A percentile compares a stretch with the other conserved stretches of the same genome.
phyloP scores from a whole-genome alignment of 1,284 basidiomycete species.

The Pterula multifida region DNA sequence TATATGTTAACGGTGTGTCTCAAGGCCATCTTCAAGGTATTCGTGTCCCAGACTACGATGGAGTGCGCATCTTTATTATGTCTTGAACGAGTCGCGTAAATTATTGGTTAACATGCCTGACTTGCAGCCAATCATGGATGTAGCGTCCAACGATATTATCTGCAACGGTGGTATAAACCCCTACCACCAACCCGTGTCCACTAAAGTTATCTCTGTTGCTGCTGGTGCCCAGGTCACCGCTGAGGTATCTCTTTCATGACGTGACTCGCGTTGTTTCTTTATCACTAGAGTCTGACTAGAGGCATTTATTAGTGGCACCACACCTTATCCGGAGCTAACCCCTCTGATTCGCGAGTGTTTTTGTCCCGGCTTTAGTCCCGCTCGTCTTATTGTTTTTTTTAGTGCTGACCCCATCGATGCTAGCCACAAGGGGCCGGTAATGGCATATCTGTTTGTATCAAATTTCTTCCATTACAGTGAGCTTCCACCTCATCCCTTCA shows the following conservation, averaged over 20 bases:
- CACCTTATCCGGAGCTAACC: background rate
- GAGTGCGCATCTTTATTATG: constrained; percentile 19
- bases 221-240: constrained; percentile 38
- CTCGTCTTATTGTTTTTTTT: background rate
- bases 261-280: background rate
- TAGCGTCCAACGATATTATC: constrained; percentile 43
- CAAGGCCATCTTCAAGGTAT: constrained; percentile 36
- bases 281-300: background rate
- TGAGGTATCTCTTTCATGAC: constrained; percentile 14
- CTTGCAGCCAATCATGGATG: constrained; percentile 36
- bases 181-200: constrained; percentile 39
- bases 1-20: constrained; percentile 35
- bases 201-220: constrained; percentile 35
- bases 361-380: background rate
- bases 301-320: background rate
- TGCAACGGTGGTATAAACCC: constrained; percentile 54
- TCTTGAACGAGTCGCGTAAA: background rate
- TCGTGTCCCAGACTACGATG: constrained; percentile 36
- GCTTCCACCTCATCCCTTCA: background rate
- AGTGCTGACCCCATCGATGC: background rate
- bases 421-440: background rate
- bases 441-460: background rate
- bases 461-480: background rate
- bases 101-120: too few species aligned
- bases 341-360: background rate